Evolutionary conservation across 148 eudicot genomes (phyloP), one percentile per base, ranked within the genome.

Genomic region (Mesembryanthemum crystallinum): DNA sequence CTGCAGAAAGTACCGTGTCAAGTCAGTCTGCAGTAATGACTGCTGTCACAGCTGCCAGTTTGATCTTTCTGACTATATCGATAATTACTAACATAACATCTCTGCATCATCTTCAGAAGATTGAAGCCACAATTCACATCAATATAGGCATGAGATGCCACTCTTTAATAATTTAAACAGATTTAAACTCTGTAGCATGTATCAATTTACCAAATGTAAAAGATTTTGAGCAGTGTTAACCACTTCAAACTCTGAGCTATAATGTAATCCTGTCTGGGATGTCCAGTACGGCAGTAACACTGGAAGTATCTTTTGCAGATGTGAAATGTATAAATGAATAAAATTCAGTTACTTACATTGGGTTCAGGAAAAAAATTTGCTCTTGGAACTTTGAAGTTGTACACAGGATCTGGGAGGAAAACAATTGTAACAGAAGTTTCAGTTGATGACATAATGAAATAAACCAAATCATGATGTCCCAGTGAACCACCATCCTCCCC

Each of bases 301-400:
- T 55, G 32, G 58, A 28, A 55, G 71, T 12, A 61, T 61, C 69
- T 61, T 24, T 54, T 5, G 24, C 29, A 75, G 28, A 70, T 18
- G 49, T 23, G 25, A 59, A 27, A 17, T 59, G 54, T 65, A 47
- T 65, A 30, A 32, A 27, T 42, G 10, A 64, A 52, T 61, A 35
- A 66, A 65, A 51, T 47, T 4, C 32, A 69, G 3, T 39, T 64
- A 80, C 95, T 87, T 88, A 94, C 98, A 72, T 92, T 94, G 52
- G 98, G 98, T 78, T 89, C 96, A 18, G 98, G 98, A 71, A 94
- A 94, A 75, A 92, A 94, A 73, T 84, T 88, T 27, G 88, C 74
- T 77, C 96, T 89, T 63, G 93, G 95, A 68, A 92, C 98, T 73
- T 90, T 81, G 51, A 94, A 85, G 69, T 84, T 92, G 88, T 94